These are phyloP conservation scores for Claviceps sp. DNA, from an alignment of 2,329 filamentous ascomycete genomes.

Conservation along the genomic window DNA sequence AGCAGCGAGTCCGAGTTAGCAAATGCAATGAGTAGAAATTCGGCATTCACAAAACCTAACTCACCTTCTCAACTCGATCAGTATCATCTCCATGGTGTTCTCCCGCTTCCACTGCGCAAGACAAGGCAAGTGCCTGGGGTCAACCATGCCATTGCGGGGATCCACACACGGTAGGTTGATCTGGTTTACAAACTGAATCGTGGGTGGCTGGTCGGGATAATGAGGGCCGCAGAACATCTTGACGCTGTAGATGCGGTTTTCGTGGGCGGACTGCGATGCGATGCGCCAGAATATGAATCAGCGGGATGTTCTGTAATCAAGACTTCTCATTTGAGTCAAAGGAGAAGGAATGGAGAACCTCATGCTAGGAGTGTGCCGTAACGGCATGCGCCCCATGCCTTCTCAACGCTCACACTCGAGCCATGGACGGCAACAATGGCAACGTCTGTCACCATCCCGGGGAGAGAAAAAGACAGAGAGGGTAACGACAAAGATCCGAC, in stretches of 20 bases:
- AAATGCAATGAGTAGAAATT: constrained; percentile 20
- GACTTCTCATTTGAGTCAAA: background rate
- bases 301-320: background rate
- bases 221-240: constrained; percentile 87
- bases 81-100: constrained; percentile 87
- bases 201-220: constrained; percentile 81
- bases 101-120: constrained; percentile 83
- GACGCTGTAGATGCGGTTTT: constrained; percentile 97
- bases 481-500: constrained; percentile 9
- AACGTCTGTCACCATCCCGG: background rate
- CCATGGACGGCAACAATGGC: too few relatives aligned
- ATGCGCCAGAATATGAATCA: constrained; percentile 4
- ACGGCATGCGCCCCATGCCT: too few relatives aligned
- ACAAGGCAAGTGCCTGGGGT: constrained; percentile 71
- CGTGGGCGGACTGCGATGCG: constrained; percentile 63
- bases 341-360: background rate
- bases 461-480: background rate
- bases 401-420: too few relatives aligned
- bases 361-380: background rate
- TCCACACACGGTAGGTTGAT: constrained; percentile 96
- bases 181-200: constrained; percentile 83
- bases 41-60: background rate
- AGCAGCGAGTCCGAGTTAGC: background rate
- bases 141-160: constrained; percentile 66
- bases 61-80: constrained; percentile 73